Conservation (phyloP, 495 filamentous ascomycete species). For the Penicillium atrosanguineum region DNA sequence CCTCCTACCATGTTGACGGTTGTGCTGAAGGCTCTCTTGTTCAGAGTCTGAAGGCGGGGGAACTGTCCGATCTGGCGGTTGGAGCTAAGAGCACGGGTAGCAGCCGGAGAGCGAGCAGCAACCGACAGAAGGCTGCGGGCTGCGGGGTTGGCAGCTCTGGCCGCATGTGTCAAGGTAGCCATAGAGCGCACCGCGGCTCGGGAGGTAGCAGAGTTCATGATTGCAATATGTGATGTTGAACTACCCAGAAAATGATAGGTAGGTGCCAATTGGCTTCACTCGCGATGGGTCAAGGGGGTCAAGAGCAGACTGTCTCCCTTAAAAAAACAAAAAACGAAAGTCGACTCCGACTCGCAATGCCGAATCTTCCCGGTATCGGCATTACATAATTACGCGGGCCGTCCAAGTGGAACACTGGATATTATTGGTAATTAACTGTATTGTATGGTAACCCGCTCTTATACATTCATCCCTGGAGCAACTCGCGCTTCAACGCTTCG, state of each 20-base stretch:
- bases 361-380: conserved; percentile 44
- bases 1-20: conserved; percentile 43
- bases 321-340: conserved; percentile 17
- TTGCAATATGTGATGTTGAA: conserved; percentile 9
- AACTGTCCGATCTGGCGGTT: conserved; percentile 36
- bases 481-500: conserved; percentile 24
- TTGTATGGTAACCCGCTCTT: conserved; percentile 19
- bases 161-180: conserved; percentile 41
- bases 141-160: conserved; percentile 40
- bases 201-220: conserved; percentile 31
- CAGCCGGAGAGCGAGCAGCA: conserved; percentile 28
- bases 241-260: conserved; percentile 12
- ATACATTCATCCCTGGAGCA: conserved; percentile 15
- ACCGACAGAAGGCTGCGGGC: conserved; percentile 30
- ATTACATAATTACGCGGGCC: conserved; percentile 16
- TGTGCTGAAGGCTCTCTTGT: conserved; percentile 45
- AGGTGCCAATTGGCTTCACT: conserved; percentile 11
- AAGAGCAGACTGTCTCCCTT: conserved; percentile 11
- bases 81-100: conserved; percentile 35
- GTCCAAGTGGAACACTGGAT: conserved; percentile 5
- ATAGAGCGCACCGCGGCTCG: conserved; percentile 48
- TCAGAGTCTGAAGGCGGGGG: conserved; percentile 42
- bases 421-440: conserved; percentile 14
- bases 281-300: conserved; percentile 7
- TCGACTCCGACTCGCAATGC: conserved; percentile 20